Evolutionary conservation across 352 stramenopile genomes (phyloP).

Genomic region (Pythium pectinolyticum): DNA sequence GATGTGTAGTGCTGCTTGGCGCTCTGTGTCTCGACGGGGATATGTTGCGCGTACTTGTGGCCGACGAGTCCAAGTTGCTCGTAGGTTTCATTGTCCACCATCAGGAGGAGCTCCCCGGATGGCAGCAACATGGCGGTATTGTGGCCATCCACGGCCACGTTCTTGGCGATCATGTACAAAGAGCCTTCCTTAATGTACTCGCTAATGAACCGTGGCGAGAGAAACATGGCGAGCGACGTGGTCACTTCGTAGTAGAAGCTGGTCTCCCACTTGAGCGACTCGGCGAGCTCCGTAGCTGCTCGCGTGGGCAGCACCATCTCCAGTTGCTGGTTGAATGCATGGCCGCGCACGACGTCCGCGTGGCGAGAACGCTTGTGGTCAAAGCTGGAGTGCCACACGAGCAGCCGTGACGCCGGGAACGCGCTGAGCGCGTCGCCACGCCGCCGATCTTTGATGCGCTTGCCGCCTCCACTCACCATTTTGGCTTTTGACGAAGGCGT

Average conservation of each 20-base stretch:
- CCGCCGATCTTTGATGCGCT: slow-evolving; percentile 36
- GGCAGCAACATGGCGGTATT: slow-evolving; percentile 70
- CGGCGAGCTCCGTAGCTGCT: slow-evolving; percentile 34
- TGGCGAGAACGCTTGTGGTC: slow-evolving; percentile 48
- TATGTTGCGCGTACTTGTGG: slow-evolving; percentile 48
- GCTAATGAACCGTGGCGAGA: slow-evolving; percentile 55
- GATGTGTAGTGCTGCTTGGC: slow-evolving; percentile 18
- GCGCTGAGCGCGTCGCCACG: slow-evolving; percentile 16
- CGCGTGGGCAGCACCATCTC: slow-evolving; percentile 56
- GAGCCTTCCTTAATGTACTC: slow-evolving; percentile 56
- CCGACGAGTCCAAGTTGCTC: slow-evolving; percentile 70
- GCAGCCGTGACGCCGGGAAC: slow-evolving; percentile 40
- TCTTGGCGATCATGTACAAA: slow-evolving; percentile 80
- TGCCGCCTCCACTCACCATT: slow-evolving; percentile 75
- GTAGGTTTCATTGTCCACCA: slow-evolving; percentile 68
- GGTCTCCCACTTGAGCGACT: slow-evolving; percentile 71
- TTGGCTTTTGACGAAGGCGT: not conserved
- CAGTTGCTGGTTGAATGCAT: slow-evolving; percentile 69
- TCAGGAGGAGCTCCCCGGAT: slow-evolving; percentile 63
- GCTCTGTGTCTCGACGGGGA: slow-evolving; percentile 27
- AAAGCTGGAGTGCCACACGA: slow-evolving; percentile 71
- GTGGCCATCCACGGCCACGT: slow-evolving; percentile 56
- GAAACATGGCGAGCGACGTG: slow-evolving; percentile 48
- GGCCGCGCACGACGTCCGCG: slow-evolving; percentile 39
- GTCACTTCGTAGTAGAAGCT: slow-evolving; percentile 83